Evolutionary conservation across 2,329 filamentous ascomycete genomes (phyloP).

Genomic region (Trichoderma endophyticum): DNA sequence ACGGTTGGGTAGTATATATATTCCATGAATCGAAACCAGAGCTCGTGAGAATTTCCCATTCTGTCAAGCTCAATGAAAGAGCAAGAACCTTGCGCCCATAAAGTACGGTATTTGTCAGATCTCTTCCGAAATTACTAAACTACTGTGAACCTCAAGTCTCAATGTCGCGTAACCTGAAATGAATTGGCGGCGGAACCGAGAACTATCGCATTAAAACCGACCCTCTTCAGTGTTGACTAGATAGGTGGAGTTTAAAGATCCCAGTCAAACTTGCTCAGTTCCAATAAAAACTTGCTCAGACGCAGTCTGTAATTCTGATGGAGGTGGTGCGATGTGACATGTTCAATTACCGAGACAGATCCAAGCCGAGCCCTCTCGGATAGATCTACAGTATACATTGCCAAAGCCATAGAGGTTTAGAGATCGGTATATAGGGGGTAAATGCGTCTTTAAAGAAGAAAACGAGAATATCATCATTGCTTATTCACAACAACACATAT

Average conservation of each 20-base stretch:
- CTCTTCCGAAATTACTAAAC: neutral
- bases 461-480: neutral
- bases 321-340: neutral
- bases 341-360: neutral
- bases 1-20: neutral
- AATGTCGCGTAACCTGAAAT: neutral
- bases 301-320: neutral
- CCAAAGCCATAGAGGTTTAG: neutral
- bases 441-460: neutral
- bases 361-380: neutral
- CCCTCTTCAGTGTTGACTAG: neutral
- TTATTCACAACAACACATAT: neutral
- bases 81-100: neutral
- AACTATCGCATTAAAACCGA: neutral
- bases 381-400: neutral
- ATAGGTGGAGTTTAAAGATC: neutral
- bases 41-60: too few species aligned
- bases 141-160: neutral
- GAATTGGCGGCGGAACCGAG: neutral
- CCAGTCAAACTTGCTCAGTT: neutral
- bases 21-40: neutral
- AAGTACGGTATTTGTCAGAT: neutral
- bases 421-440: neutral
- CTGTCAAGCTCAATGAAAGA: neutral
- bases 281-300: neutral